phyloP scores from a whole-genome alignment of 495 filamentous ascomycete species.

The Xylaria grammica region DNA sequence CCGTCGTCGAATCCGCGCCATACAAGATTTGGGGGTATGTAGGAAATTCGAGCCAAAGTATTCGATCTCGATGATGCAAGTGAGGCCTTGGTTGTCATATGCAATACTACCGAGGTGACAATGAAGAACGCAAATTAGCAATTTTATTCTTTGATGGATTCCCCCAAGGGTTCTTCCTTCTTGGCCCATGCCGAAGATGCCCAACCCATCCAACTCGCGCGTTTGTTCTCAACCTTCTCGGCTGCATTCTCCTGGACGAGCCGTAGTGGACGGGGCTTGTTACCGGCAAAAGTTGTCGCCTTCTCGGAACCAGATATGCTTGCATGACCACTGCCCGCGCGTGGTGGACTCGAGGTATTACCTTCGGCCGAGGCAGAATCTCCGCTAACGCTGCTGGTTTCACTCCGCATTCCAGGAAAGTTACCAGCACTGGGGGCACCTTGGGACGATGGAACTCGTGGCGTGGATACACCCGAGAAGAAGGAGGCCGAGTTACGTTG shows the following conservation, averaged over 20 bases:
- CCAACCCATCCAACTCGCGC: slow-evolving; percentile 65
- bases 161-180: slow-evolving; percentile 43
- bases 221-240: slow-evolving; percentile 49
- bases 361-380: slow-evolving; percentile 59
- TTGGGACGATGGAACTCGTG: slow-evolving; percentile 38
- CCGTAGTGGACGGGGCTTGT: slow-evolving; percentile 81
- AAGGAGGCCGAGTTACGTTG: slow-evolving; percentile 52
- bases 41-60: neutral
- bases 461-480: slow-evolving; percentile 40
- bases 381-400: slow-evolving; percentile 68
- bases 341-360: slow-evolving; percentile 61
- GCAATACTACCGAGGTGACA: neutral
- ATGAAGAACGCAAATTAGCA: neutral
- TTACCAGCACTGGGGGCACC: slow-evolving; percentile 56
- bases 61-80: neutral
- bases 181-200: slow-evolving; percentile 46
- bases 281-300: slow-evolving; percentile 64
- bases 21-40: slow-evolving; percentile 15
- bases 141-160: slow-evolving; percentile 23
- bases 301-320: slow-evolving; percentile 67
- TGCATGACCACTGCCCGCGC: slow-evolving; percentile 57
- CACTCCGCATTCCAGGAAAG: slow-evolving; percentile 59
- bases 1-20: slow-evolving; percentile 11
- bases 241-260: slow-evolving; percentile 72
- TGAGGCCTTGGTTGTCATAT: neutral